Conservation (phyloP, 139 green algal genomes). For the Micractinium conductrix region DNA sequence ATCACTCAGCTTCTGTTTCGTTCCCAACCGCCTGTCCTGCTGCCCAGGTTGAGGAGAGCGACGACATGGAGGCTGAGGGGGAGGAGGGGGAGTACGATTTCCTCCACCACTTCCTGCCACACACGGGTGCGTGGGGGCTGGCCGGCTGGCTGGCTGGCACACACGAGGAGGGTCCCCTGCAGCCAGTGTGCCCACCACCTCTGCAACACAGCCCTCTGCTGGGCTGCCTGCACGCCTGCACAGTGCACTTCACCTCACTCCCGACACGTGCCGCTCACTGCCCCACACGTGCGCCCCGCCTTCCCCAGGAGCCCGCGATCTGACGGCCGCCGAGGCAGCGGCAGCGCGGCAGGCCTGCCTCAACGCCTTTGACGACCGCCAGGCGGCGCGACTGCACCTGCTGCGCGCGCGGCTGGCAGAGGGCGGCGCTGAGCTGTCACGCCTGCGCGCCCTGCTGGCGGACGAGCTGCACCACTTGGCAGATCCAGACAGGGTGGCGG, state of each 20-base stretch:
- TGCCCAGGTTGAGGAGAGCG: conserved; percentile 39
- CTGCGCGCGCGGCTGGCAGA: conserved; percentile 4
- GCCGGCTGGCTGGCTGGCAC: background rate
- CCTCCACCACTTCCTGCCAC: conserved; percentile 82
- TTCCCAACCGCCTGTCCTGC: too few species aligned
- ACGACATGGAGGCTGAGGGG: background rate
- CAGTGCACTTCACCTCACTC: too few species aligned
- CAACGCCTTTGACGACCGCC: conserved; percentile 22
- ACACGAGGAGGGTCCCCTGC: too few species aligned
- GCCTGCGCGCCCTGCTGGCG: background rate
- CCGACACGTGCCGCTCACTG: too few species aligned
- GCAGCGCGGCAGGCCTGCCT: conserved; percentile 21
- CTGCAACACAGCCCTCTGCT: too few species aligned
- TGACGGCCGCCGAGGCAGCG: conserved; percentile 69
- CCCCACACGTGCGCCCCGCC: too few species aligned
- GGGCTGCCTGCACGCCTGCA: too few species aligned
- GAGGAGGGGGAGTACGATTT: conserved; percentile 58
- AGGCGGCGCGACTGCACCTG: background rate
- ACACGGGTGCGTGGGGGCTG: conserved; percentile 22
- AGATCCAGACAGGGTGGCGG: conserved; percentile 3
- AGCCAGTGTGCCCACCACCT: too few species aligned
- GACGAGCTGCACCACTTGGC: conserved; percentile 16
- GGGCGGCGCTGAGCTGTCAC: background rate
- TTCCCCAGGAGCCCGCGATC: conserved; percentile 51
- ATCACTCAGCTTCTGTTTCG: background rate